Evolutionary conservation across 164 flowering plant species (phyloP).

Genomic region (Vitis labrusca): DNA sequence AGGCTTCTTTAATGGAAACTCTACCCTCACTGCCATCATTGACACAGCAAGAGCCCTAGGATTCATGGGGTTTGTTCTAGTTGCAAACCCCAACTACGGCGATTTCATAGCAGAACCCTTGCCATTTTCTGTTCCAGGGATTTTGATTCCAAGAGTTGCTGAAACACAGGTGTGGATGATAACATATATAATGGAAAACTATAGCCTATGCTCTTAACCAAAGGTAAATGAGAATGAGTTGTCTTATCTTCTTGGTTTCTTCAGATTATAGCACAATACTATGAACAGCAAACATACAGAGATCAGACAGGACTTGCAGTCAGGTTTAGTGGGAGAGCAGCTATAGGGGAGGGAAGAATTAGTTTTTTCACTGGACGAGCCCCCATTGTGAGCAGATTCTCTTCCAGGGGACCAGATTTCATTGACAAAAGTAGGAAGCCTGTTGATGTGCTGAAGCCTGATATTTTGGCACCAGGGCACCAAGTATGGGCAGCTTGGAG

Average conservation of each 20-base stretch:
- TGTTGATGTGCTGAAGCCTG: constrained; percentile 85
- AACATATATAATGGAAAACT: not conserved
- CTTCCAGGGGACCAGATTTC: constrained; percentile 88
- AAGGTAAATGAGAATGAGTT: no score
- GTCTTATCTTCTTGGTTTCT: not conserved
- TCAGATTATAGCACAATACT: constrained; percentile 64
- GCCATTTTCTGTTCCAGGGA: constrained; percentile 71
- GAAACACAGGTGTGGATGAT: constrained; percentile 50
- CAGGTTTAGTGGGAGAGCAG: constrained; percentile 52
- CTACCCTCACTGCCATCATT: constrained; percentile 54
- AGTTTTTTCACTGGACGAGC: constrained; percentile 58
- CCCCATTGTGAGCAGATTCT: constrained; percentile 85
- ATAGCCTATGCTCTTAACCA: not conserved
- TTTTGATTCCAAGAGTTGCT: constrained; percentile 68
- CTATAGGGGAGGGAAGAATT: constrained; percentile 76
- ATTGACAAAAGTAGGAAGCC: constrained; percentile 43
- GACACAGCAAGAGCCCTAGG: constrained; percentile 59
- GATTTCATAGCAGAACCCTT: constrained; percentile 75
- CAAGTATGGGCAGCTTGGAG: constrained; percentile 98
- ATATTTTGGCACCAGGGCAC: constrained; percentile 87
- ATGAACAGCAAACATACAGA: constrained; percentile 53
- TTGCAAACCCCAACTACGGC: constrained; percentile 76
- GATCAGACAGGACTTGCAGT: constrained; percentile 34
- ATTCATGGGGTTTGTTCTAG: constrained; percentile 63
- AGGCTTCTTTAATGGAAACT: constrained; percentile 71